Percentiles rank a stretch among this genome's conserved stretches.
Conservation (phyloP, 805 yeast genomes). For the Ogataea haglerorum region DNA sequence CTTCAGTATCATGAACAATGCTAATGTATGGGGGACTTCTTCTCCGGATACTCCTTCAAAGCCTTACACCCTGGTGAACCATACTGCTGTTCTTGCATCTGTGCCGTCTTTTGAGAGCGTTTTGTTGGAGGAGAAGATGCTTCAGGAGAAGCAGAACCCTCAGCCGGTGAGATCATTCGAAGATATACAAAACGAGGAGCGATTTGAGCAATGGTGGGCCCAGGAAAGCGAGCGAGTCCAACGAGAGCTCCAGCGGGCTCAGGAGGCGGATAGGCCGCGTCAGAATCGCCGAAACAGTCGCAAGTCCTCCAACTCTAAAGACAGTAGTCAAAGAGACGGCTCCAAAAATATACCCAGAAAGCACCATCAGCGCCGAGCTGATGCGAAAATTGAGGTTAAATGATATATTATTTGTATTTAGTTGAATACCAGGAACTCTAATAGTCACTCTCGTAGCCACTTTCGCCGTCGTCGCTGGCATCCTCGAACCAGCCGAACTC, state of each 20-base stretch:
- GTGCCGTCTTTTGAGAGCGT: constrained; percentile 30
- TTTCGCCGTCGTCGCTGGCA: constrained; percentile 38
- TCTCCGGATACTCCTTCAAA: constrained; percentile 2
- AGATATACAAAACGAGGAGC: constrained; percentile 78
- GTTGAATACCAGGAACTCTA: constrained; percentile 4
- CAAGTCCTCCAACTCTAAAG: background rate
- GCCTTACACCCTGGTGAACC: constrained; percentile 2
- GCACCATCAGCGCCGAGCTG: background rate
- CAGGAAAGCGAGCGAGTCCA: constrained; percentile 71
- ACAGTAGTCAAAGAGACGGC: background rate
- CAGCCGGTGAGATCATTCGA: constrained; percentile 43
- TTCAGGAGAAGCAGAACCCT: constrained; percentile 26
- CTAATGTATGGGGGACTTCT: constrained; percentile 4
- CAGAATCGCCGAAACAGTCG: constrained; percentile 4
- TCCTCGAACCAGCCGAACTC: constrained; percentile 60
- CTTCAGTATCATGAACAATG: constrained; percentile 8
- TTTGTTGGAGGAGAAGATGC: constrained; percentile 23
- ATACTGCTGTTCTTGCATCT: constrained; percentile 12
- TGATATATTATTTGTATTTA: background rate
- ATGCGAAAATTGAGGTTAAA: constrained; percentile 2
- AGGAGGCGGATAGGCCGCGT: constrained; percentile 11
- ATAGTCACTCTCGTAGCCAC: background rate
- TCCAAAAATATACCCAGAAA: constrained; percentile 3
- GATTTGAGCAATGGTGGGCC: constrained; percentile 86
- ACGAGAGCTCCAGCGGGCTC: constrained; percentile 34